Percentiles rank a stretch among this genome's conserved stretches.
Evolutionary conservation across 495 filamentous ascomycete genomes (phyloP).

Genomic region (Trichoderma gamsii): DNA sequence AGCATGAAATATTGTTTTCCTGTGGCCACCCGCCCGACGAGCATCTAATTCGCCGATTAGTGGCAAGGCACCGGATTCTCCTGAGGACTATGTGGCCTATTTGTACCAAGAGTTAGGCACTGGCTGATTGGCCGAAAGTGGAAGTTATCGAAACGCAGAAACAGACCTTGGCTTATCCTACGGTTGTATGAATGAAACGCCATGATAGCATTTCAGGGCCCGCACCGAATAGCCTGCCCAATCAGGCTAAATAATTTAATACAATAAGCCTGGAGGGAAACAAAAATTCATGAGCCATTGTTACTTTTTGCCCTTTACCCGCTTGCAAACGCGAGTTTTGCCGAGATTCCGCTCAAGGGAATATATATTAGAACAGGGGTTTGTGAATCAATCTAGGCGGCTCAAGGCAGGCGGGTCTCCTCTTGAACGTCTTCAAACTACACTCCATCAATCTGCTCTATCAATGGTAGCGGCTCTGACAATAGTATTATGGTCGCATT

Average conservation of each 20-base stretch:
- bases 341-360: neutral
- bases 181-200: no score
- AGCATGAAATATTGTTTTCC: no score
- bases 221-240: neutral
- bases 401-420: neutral
- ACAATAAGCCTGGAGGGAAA: neutral
- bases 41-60: no score
- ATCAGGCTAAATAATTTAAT: slow-evolving; percentile 9
- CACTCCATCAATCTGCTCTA: neutral
- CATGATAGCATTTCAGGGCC: no score
- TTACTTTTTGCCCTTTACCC: neutral
- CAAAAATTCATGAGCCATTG: neutral
- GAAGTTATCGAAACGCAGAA: no score
- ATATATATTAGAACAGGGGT: neutral
- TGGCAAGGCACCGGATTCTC: no score
- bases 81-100: no score
- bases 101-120: no score
- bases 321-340: neutral
- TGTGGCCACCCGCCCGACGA: no score
- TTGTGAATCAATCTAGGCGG: neutral
- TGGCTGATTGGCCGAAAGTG: no score
- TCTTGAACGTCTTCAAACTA: neutral
- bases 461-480: neutral
- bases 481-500: neutral
- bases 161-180: no score